Evolutionary conservation across 2,329 filamentous ascomycete species (phyloP).

Genomic region (Sclerotinia minor): DNA sequence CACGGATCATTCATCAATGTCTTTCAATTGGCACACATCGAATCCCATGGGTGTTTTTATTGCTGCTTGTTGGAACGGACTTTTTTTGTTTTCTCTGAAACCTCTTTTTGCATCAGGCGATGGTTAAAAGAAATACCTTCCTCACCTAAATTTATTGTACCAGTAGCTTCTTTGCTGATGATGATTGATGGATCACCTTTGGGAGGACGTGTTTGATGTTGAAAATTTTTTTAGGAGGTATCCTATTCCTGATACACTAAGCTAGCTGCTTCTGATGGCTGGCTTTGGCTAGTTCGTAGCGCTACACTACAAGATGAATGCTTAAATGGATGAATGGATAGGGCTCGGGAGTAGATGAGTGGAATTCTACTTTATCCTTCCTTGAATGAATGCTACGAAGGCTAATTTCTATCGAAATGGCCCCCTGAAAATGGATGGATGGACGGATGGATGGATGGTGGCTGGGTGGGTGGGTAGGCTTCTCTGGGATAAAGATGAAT

Average conservation of each 20-base stretch:
- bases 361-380: not conserved
- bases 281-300: not conserved
- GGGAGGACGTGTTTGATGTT: slow-evolving; percentile 7
- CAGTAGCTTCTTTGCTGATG: slow-evolving; percentile 20
- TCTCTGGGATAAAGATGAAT: slow-evolving; percentile 15
- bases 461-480: not conserved
- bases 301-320: not conserved
- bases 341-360: not conserved
- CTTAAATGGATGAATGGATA: not conserved
- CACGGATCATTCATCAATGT: slow-evolving; percentile 4
- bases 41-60: not conserved
- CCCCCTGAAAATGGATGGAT: not conserved
- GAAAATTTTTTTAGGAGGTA: slow-evolving; percentile 1
- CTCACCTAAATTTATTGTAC: slow-evolving; percentile 17
- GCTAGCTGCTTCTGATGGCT: not conserved
- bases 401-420: not conserved
- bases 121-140: slow-evolving; percentile 6
- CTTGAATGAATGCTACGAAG: not conserved
- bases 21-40: not conserved
- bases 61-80: slow-evolving; percentile 1
- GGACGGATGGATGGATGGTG: too few species aligned
- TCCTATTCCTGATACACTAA: not conserved
- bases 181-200: slow-evolving; percentile 15
- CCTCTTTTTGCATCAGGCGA: slow-evolving; percentile 16
- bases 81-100: slow-evolving; percentile 8